A percentile compares a stretch with the other conserved stretches of the same genome.
Evolutionary conservation across 176 grass and related monocot genomes (phyloP).

Genomic region (barley (Hordeum vulgare)): MorexV3_pseudomolecules_assembly NC_058523.1:72256463-72256962

Average conservation of each 20-base stretch:
- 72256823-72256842: neutral
- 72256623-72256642: neutral
- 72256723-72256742: neutral
- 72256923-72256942: neutral
- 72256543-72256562: neutral
- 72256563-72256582: neutral
- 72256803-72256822: neutral
- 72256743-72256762: neutral
- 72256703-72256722: neutral
- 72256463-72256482: neutral
- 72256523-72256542: neutral
- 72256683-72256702: neutral
- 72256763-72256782: neutral
- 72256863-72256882: neutral
- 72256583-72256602: neutral
- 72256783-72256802: neutral
- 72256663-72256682: neutral
- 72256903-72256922: neutral
- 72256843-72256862: slow-evolving; percentile 1
- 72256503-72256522: neutral
- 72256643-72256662: neutral
- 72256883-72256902: neutral
- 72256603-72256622: neutral
- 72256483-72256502: neutral
- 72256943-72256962: neutral